phyloP scores from a whole-genome alignment of 306 rosid species.

The Glycine latifolia region DNA sequence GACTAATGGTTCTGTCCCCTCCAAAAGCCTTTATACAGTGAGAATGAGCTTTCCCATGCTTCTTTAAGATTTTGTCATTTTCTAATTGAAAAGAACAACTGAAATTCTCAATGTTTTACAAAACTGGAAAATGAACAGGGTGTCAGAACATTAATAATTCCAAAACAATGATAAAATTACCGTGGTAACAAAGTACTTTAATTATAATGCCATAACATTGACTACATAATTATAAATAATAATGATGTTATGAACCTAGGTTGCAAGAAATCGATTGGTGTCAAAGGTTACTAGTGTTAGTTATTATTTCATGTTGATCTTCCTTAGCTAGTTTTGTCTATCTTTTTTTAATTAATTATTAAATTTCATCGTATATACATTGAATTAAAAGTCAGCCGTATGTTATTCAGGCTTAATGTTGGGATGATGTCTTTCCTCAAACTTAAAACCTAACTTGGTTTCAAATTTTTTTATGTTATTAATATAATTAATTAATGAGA shows the following conservation, averaged over 20 bases:
- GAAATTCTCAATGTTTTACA: conserved; percentile 51
- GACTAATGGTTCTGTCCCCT: conserved; percentile 71
- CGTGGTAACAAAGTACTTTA: conserved; percentile 27
- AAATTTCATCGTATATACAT: background rate
- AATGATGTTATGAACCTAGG: conserved; percentile 44
- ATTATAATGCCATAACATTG: background rate
- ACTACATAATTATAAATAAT: conserved; percentile 21
- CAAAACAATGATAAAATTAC: conserved; percentile 47
- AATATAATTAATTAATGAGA: too few species aligned
- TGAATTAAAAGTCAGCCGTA: background rate
- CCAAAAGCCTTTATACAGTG: conserved; percentile 63
- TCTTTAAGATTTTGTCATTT: conserved; percentile 79
- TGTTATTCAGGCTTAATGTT: background rate
- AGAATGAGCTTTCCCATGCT: conserved; percentile 78
- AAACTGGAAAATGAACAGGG: conserved; percentile 38
- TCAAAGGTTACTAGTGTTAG: background rate
- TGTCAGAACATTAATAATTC: conserved; percentile 50
- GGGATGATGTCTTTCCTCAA: background rate
- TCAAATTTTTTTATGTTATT: too few species aligned
- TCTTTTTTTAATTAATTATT: background rate
- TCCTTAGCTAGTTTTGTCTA: background rate
- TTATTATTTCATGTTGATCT: conserved; percentile 14
- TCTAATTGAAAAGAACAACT: conserved; percentile 57
- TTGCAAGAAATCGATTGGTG: background rate
- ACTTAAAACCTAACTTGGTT: background rate